These are phyloP conservation scores for Pterulicium gracile DNA, from an alignment of 1,284 basidiomycete genomes.

Conservation along the genomic window DNA sequence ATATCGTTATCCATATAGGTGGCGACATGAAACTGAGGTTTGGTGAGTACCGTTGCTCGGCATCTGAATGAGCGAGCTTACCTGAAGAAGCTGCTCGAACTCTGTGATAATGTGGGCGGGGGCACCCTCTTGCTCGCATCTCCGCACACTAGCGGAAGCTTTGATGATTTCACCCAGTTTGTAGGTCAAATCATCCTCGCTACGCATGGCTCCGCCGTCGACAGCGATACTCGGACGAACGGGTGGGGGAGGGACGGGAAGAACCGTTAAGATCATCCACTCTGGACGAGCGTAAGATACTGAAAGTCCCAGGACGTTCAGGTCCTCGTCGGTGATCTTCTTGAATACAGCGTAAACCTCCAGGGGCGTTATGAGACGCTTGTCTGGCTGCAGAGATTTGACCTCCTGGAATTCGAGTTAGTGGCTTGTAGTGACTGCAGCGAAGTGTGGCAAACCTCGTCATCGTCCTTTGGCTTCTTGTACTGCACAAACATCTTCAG, in stretches of 20 bases:
- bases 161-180: constrained; percentile 98
- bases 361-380: constrained; percentile 77
- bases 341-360: constrained; percentile 90
- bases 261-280: constrained; percentile 99
- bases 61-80: constrained; percentile 18
- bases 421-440: constrained; percentile 7
- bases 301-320: constrained; percentile 88
- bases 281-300: constrained; percentile 95
- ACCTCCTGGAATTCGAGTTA: constrained; percentile 44
- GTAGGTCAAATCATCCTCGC: constrained; percentile 98
- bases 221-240: constrained; percentile 96
- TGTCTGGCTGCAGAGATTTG: constrained; percentile 84
- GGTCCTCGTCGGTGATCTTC: constrained; percentile 87
- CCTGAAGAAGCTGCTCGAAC: constrained; percentile 93
- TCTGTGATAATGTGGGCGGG: constrained; percentile 94
- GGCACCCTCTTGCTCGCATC: constrained; percentile 94
- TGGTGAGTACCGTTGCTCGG: constrained; percentile 5
- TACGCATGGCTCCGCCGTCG: constrained; percentile 92
- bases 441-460: constrained; percentile 54
- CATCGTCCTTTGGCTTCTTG: constrained; percentile 88
- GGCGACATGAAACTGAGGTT: constrained; percentile 83
- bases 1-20: constrained; percentile 99
- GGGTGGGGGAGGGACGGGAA: constrained; percentile 96
- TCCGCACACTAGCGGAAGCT: constrained; percentile 83
- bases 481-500: constrained; percentile 95